phyloP scores from a whole-genome alignment of 441 rosid species.

The Bruguiera hainesii region DNA sequence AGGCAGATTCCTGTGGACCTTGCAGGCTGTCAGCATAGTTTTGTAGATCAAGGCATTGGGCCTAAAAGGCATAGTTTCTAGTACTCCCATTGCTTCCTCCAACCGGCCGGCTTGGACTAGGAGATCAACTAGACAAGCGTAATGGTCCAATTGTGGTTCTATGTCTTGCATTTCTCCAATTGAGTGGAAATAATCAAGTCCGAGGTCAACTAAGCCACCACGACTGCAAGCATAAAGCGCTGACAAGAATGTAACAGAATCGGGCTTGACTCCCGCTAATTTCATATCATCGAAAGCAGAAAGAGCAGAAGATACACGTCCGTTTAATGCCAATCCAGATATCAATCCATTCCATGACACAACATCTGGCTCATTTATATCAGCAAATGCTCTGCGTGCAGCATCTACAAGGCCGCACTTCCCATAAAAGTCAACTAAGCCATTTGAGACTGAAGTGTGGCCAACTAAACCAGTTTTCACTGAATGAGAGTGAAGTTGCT shows the following conservation, averaged over 20 bases:
- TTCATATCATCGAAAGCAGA: conserved; percentile 32
- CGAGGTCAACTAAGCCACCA: conserved; percentile 25
- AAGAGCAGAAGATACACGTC: conserved; percentile 18
- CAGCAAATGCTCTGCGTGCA: conserved; percentile 24
- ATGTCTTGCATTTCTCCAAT: conserved; percentile 23
- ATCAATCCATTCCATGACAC: conserved; percentile 36
- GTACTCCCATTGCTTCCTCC: conserved; percentile 23
- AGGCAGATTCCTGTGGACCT: conserved; percentile 32
- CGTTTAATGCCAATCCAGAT: conserved; percentile 25
- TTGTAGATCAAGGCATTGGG: conserved; percentile 25
- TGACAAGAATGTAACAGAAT: conserved; percentile 25
- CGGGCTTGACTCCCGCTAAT: conserved; percentile 23
- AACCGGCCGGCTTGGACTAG: conserved; percentile 32
- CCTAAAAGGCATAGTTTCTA: conserved; percentile 28
- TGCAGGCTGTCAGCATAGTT: conserved; percentile 30
- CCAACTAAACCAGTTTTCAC: conserved; percentile 24
- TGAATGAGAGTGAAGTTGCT: conserved; percentile 25
- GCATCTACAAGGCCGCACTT: conserved; percentile 21
- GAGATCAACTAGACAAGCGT: conserved; percentile 25
- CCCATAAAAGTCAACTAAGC: conserved; percentile 25
- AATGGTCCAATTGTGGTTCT: conserved; percentile 24
- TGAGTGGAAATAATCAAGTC: conserved; percentile 27
- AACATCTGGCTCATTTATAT: conserved; percentile 33
- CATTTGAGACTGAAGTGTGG: conserved; percentile 24
- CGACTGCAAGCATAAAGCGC: conserved; percentile 30